Base-by-base conservation (phyloP, 2,329 filamentous ascomycete species). In the Aspergillus ochraceus region DNA sequence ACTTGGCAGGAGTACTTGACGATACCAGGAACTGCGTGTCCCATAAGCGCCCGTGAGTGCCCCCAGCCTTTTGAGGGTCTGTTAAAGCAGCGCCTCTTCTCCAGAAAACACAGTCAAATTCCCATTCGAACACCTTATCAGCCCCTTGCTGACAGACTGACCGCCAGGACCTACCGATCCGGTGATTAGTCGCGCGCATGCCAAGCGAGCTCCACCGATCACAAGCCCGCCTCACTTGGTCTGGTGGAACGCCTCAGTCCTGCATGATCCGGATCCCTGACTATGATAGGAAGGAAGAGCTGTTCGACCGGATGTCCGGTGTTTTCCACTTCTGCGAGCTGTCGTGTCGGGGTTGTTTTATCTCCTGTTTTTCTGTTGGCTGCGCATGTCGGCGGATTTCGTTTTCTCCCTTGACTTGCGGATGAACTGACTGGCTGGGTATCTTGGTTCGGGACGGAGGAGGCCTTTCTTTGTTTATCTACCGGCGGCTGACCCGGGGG, bases 91-190 rank as follows among this genome's bases (percentile, higher is more conserved):
- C 36, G 14, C 36, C 36, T 12, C 8, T 9, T 14, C 30, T 12
- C 32, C 32, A 11, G 12, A 22, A 39, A 50, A 39, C 24, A 8
- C 26, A 29, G 26, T 29, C 9, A 29, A 29, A 29, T 29, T 8
- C 10, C 32, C 32, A 36, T 36, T 14, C 10, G 32, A 17, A 36
- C 2, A 36, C 8, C 32, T 29, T 50, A 50, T 53, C 36, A 11
- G 3, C n/a, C 39, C 26, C 20, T 10, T 30, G 11, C 26, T 9
- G 32, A 30, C 24, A 17, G 29, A 29, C 42, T 46, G 30, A 36
- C 60, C 60, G 60, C 57, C 54, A 60, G 60, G 60, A 62, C 60
- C 55, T 62, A 24, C 60, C 60, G 46, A 51, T 57, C 58, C 57
- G 12, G 60, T 62, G 57, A 29, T 26, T 19, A 12, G 26, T 49